phyloP scores from a whole-genome alignment of 176 grass and related monocot genomes.

The Phoenix roebelenii region DNA sequence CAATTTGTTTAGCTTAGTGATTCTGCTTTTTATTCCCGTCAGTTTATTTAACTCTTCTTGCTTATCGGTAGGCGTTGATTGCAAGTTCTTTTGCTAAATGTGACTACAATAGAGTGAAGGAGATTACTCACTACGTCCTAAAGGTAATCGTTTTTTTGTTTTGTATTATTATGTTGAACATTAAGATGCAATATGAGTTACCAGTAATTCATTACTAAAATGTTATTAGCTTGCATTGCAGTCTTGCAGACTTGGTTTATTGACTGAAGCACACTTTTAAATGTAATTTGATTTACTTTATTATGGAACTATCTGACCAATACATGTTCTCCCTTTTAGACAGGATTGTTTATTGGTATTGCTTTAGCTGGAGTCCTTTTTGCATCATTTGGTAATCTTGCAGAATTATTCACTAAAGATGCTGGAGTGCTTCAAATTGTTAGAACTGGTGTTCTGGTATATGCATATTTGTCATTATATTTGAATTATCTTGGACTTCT shows the following conservation, averaged over 20 bases:
- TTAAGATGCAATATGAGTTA: too few species aligned
- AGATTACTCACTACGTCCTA: conserved; percentile 45
- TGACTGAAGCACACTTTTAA: too few species aligned
- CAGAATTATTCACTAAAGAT: conserved; percentile 79
- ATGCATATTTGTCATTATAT: conserved; percentile 12
- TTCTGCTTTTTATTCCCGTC: too few species aligned
- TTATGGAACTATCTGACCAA: not conserved
- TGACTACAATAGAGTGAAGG: conserved; percentile 68
- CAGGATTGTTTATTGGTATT: conserved; percentile 56
- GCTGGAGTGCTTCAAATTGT: conserved; percentile 67
- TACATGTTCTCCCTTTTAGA: conserved; percentile 36
- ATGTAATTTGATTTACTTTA: too few species aligned
- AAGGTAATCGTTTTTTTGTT: conserved; percentile 39
- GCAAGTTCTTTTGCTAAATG: conserved; percentile 68
- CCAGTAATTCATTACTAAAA: too few species aligned
- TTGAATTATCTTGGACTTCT: too few species aligned
- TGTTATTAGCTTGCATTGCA: too few species aligned
- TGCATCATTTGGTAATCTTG: conserved; percentile 66
- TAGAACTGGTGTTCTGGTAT: conserved; percentile 79
- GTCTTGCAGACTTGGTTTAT: too few species aligned
- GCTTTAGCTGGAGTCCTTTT: conserved; percentile 58
- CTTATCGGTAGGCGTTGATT: conserved; percentile 56
- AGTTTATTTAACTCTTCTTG: not conserved
- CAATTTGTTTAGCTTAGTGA: too few species aligned
- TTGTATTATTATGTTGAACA: too few species aligned